Percentiles rank a stretch among this genome's conserved stretches.
Evolutionary conservation across 2,329 filamentous ascomycete genomes (phyloP).

Genomic region (Colletotrichum higginsianum): DNA sequence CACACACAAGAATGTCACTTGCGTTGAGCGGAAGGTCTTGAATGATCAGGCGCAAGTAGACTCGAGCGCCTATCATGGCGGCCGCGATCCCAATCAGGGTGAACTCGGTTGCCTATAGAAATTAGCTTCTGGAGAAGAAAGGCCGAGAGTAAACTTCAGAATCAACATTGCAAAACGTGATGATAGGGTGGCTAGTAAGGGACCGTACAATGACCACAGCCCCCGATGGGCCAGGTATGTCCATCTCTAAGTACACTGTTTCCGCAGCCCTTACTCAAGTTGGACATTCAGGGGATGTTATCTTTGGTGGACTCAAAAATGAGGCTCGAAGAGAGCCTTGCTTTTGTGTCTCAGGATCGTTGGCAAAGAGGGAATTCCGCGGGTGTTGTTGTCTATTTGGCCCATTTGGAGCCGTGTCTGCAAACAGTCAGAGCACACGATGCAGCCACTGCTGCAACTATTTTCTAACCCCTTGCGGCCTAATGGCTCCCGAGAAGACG

Average conservation of each 20-base stretch:
- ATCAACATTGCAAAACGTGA: no score
- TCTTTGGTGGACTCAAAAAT: not conserved
- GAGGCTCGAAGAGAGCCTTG: no score
- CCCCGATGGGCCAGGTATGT: not conserved
- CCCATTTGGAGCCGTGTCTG: no score
- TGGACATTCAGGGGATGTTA: not conserved
- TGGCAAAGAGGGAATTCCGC: no score
- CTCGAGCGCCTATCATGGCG: not conserved
- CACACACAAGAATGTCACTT: slow-evolving; percentile 2
- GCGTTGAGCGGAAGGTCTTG: not conserved
- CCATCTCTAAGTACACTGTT: not conserved
- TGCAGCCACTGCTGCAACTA: no score
- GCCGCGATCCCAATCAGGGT: not conserved
- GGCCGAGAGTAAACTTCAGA: no score
- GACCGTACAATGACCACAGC: slow-evolving; percentile 1
- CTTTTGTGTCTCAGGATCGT: no score
- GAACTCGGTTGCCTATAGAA: not conserved
- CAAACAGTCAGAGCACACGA: no score
- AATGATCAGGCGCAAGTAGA: slow-evolving; percentile 9
- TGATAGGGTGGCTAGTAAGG: no score
- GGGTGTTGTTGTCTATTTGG: no score
- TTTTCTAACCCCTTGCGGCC: no score
- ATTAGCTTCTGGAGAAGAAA: not conserved
- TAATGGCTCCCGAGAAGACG: no score
- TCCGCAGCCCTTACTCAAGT: not conserved